Conservation (phyloP, 768 basidiomycete genomes). For the Phlebiopsis flavidoalba region DNA sequence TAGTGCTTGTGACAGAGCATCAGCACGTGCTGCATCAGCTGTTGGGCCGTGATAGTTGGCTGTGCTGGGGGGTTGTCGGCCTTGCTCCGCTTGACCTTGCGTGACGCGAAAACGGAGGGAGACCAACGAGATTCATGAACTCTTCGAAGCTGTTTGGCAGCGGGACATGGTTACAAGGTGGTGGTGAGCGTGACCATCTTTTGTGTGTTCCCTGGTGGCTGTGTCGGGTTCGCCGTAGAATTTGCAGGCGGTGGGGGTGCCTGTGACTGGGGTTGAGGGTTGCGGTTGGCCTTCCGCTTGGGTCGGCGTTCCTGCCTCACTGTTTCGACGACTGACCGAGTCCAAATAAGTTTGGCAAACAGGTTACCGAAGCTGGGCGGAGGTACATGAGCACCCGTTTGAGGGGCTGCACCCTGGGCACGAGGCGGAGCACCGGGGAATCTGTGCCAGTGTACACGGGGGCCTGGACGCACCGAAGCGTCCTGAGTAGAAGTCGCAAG, state of each 20-base stretch:
- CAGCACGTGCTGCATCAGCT: background rate
- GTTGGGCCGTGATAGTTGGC: no score
- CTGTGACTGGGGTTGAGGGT: background rate
- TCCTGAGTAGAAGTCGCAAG: background rate
- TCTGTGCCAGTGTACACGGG: background rate
- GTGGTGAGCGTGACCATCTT: background rate
- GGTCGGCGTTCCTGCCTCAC: background rate
- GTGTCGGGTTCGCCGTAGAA: slow-evolving; percentile 1
- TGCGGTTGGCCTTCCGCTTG: background rate
- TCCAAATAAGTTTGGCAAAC: background rate
- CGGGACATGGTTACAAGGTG: slow-evolving; percentile 2
- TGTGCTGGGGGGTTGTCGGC: background rate
- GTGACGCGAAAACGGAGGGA: background rate
- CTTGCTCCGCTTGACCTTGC: background rate
- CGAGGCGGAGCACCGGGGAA: background rate
- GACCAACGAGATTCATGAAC: slow-evolving; percentile 1
- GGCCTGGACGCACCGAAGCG: background rate
- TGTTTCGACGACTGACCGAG: background rate
- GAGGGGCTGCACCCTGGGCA: background rate
- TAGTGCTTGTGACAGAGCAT: background rate
- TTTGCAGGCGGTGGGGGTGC: background rate
- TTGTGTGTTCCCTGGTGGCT: slow-evolving; percentile 7
- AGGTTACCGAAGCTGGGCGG: background rate
- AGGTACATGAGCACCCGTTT: background rate
- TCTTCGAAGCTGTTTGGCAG: slow-evolving; percentile 12